These are phyloP conservation scores for Chrysosporium queenslandicum DNA, from an alignment of 2,329 filamentous ascomycete genomes.

Conservation along the genomic window DNA sequence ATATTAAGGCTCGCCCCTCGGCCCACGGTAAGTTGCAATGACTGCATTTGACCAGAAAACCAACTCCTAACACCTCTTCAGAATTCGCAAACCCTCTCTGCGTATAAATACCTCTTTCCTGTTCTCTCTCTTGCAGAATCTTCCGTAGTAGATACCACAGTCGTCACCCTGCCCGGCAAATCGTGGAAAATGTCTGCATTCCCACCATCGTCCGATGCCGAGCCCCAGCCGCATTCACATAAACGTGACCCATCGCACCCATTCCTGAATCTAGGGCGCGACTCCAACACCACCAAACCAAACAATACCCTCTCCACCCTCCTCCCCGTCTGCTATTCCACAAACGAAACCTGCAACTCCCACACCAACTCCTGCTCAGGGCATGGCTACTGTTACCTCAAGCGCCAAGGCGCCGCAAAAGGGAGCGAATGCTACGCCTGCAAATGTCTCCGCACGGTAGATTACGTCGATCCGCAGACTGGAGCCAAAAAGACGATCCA, in stretches of 20 bases:
- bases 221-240: background rate
- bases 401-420: slow-evolving; percentile 41
- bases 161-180: slow-evolving; percentile 45
- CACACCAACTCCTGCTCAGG: slow-evolving; percentile 70
- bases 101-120: slow-evolving; percentile 33
- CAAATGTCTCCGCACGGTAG: slow-evolving; percentile 55
- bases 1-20: background rate
- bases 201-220: background rate
- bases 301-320: slow-evolving; percentile 36
- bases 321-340: slow-evolving; percentile 65
- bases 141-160: slow-evolving; percentile 47
- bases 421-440: slow-evolving; percentile 64
- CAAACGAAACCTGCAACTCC: slow-evolving; percentile 56
- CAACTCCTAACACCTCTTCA: background rate
- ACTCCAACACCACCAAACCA: slow-evolving; percentile 24
- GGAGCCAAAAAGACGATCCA: slow-evolving; percentile 51
- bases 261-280: slow-evolving; percentile 20
- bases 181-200: slow-evolving; percentile 14
- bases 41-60: background rate
- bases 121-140: slow-evolving; percentile 37
- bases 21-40: background rate
- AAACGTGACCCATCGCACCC: background rate
- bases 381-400: slow-evolving; percentile 66
- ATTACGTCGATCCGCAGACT: slow-evolving; percentile 38
- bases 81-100: slow-evolving; percentile 27